Evolutionary conservation across 306 rosid species (phyloP).

Genomic region (Betula pendula): DNA sequence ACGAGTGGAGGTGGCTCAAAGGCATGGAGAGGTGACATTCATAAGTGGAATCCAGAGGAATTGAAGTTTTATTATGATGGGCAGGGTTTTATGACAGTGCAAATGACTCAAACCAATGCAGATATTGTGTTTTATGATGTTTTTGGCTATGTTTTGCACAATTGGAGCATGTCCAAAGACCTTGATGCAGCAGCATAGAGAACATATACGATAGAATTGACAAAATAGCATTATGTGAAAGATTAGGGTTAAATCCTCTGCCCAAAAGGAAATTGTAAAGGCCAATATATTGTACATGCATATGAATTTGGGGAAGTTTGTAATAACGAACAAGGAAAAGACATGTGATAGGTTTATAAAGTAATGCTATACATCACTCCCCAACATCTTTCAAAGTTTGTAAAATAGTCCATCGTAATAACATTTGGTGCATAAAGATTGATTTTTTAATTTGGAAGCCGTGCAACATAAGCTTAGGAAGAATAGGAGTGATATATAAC

Average conservation of each 20-base stretch:
- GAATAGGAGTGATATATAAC: too few relatives aligned
- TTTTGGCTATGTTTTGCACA: conserved; percentile 60
- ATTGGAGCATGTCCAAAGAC: conserved; percentile 50
- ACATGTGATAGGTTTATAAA: too few relatives aligned
- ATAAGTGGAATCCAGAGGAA: conserved; percentile 36
- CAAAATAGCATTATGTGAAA: neutral
- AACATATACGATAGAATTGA: conserved; percentile 2
- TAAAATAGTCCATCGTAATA: too few relatives aligned
- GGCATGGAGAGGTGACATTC: conserved; percentile 70
- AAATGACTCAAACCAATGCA: conserved; percentile 37
- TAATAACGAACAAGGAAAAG: too few relatives aligned
- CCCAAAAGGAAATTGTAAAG: neutral
- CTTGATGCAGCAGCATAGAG: conserved; percentile 11
- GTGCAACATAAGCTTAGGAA: too few relatives aligned
- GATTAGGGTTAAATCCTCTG: too few relatives aligned
- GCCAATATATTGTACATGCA: neutral
- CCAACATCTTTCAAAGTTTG: too few relatives aligned
- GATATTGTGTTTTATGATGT: conserved; percentile 61
- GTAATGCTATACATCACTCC: too few relatives aligned
- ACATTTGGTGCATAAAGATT: too few relatives aligned
- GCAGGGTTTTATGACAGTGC: conserved; percentile 85
- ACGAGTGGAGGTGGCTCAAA: conserved; percentile 92
- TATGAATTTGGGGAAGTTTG: too few relatives aligned
- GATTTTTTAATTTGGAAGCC: too few relatives aligned
- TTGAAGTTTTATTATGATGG: conserved; percentile 73